Conservation (phyloP, 768 basidiomycete species). For the Serendipita sp. region DNA sequence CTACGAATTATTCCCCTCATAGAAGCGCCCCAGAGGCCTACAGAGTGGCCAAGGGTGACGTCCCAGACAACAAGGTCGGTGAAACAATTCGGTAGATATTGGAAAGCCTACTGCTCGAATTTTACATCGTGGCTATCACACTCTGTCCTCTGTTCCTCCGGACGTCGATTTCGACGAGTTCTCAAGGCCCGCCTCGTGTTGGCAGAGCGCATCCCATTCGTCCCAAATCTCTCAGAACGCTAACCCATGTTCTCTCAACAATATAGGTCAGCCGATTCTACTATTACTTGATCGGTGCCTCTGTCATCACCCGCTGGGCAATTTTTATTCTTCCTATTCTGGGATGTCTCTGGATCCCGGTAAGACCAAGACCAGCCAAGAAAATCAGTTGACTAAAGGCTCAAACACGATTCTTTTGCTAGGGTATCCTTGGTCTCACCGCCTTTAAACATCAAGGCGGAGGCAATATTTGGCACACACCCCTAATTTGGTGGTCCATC, state of each 20-base stretch:
- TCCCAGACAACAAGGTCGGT: constrained; percentile 39
- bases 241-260: background rate
- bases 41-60: constrained; percentile 39
- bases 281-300: constrained; percentile 57
- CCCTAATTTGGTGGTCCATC: constrained; percentile 62
- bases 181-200: too few relatives aligned
- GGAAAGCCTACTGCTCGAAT: too few relatives aligned
- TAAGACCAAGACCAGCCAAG: too few relatives aligned
- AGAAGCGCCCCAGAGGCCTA: background rate
- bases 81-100: background rate
- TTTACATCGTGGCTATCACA: too few relatives aligned
- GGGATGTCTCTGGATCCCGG: constrained; percentile 53
- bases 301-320: constrained; percentile 66
- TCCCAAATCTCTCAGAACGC: background rate
- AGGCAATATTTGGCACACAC: constrained; percentile 17
- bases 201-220: too few relatives aligned
- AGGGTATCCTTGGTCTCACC: constrained; percentile 44
- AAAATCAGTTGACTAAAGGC: background rate
- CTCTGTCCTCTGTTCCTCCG: too few relatives aligned
- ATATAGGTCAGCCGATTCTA: constrained; percentile 45
- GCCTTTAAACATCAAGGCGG: constrained; percentile 36
- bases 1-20: background rate
- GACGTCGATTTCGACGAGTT: constrained; percentile 3
- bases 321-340: constrained; percentile 64
- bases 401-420: background rate